Conservation (phyloP, 1,139 yeast species). For the Candida labiduridarum region DNA sequence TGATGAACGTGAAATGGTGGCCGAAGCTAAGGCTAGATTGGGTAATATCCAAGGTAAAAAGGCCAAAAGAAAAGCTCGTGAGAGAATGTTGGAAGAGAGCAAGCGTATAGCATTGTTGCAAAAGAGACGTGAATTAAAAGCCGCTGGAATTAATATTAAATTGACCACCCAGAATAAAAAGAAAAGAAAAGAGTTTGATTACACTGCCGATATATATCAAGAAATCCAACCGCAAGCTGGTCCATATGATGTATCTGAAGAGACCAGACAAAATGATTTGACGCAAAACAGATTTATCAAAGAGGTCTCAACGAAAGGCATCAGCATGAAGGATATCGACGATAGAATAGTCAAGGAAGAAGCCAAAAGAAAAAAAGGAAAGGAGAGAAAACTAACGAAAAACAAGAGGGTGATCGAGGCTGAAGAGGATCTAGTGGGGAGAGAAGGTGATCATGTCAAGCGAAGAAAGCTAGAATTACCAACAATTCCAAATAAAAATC, state of each 20-base stretch:
- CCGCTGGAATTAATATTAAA: conserved; percentile 74
- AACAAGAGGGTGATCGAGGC: conserved; percentile 24
- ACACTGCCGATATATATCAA: conserved; percentile 80
- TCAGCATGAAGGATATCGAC: conserved; percentile 41
- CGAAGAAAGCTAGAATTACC: conserved; percentile 14
- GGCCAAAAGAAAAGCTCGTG: conserved; percentile 89
- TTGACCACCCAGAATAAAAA: conserved; percentile 54
- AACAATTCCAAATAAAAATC: conserved; percentile 19
- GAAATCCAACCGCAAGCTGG: conserved; percentile 76
- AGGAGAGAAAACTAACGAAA: conserved; percentile 20
- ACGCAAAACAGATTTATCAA: conserved; percentile 48
- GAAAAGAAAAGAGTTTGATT: conserved; percentile 65
- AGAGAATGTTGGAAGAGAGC: conserved; percentile 73
- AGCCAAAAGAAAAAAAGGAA: conserved; percentile 27
- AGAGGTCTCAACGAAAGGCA: conserved; percentile 51
- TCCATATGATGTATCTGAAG: conserved; percentile 66
- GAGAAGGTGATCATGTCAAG: conserved; percentile 11
- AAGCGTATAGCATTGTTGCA: conserved; percentile 76
- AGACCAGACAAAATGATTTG: conserved; percentile 41
- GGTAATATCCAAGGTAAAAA: conserved; percentile 95
- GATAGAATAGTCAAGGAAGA: conserved; percentile 35
- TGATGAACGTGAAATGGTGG: conserved; percentile 88
- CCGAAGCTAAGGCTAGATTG: conserved; percentile 89
- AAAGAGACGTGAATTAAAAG: conserved; percentile 81
- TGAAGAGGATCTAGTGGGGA: conserved; percentile 35